A percentile compares a stretch with the other conserved stretches of the same genome.
These are phyloP conservation scores for Biscogniauxia marginata DNA, from an alignment of 2,329 filamentous ascomycete species.

Conservation along the genomic window DNA sequence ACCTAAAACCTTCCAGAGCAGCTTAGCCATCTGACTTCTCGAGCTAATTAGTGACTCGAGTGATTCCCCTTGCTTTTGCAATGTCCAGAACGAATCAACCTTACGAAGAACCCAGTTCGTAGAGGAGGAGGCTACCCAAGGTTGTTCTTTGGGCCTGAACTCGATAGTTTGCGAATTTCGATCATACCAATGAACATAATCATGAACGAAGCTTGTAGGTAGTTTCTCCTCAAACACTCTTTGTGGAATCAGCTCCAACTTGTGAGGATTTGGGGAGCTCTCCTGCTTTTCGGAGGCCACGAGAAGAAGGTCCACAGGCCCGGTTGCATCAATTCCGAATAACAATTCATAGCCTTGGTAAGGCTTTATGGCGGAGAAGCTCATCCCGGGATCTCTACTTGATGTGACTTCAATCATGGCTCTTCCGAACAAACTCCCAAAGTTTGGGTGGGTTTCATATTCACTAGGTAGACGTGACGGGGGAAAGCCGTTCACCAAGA, in stretches of 20 bases:
- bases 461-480: neutral
- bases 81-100: conserved; percentile 13
- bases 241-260: conserved; percentile 35
- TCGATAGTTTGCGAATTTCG: conserved; percentile 26
- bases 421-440: neutral
- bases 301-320: neutral
- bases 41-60: neutral
- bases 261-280: no score
- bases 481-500: neutral
- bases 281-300: neutral
- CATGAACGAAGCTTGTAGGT: conserved; percentile 37
- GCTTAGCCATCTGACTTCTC: neutral
- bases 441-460: neutral
- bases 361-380: neutral
- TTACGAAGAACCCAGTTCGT: conserved; percentile 22
- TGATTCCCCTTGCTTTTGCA: conserved; percentile 12
- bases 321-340: neutral
- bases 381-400: neutral
- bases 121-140: conserved; percentile 24
- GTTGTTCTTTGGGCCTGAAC: conserved; percentile 27
- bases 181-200: conserved; percentile 49
- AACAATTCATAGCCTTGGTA: neutral
- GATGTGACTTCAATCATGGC: neutral
- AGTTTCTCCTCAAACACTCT: conserved; percentile 28
- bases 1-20: neutral